These are phyloP conservation scores for Pestalotiopsis sp. DNA, from an alignment of 2,329 filamentous ascomycete species.

Conservation along the genomic window DNA sequence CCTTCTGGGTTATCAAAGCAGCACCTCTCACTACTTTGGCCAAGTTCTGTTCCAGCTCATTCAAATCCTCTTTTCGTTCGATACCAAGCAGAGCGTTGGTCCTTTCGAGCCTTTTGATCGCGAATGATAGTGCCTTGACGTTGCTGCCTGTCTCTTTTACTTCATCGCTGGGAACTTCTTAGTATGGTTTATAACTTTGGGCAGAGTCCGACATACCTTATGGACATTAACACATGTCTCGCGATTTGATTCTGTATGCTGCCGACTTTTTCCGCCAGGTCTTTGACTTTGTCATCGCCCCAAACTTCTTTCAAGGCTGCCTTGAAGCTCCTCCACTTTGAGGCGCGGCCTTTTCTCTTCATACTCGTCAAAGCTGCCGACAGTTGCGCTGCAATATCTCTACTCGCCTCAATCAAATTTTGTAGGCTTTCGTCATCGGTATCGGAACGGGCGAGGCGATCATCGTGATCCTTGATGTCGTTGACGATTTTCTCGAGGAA, in stretches of 20 bases:
- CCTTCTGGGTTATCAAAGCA: no score
- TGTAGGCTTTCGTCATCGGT: neutral
- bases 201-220: neutral
- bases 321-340: neutral
- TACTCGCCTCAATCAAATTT: neutral
- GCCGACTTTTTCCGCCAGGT: neutral
- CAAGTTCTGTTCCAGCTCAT: no score
- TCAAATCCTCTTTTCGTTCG: no score
- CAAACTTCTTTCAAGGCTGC: neutral
- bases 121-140: neutral
- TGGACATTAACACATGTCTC: neutral
- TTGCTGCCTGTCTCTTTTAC: neutral
- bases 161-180: no score
- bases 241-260: neutral
- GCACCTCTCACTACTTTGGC: no score
- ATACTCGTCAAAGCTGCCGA: neutral
- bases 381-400: neutral
- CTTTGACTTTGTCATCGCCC: neutral
- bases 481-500: neutral
- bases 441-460: neutral
- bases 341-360: neutral
- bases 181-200: no score
- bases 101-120: neutral
- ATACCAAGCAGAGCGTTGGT: neutral
- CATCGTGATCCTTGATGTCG: neutral